These are phyloP conservation scores for Phytophthora parvispora DNA, from an alignment of 352 stramenopile genomes.

Conservation along the genomic window DNA sequence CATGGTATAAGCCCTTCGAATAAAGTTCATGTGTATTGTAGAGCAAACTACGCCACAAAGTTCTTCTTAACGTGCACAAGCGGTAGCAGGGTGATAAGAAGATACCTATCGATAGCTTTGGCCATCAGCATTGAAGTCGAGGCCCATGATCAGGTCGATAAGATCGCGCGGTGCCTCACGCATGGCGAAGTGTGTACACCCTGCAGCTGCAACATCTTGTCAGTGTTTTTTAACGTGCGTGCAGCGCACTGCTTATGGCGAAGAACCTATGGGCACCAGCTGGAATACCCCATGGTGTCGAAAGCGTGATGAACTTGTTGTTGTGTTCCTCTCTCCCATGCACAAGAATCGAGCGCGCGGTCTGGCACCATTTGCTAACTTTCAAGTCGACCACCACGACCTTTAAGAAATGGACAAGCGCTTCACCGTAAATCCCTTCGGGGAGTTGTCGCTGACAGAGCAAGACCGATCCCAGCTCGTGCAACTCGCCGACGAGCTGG, in stretches of 20 bases:
- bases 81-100: no score
- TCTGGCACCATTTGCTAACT: background rate
- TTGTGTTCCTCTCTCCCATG: background rate
- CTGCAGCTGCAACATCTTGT: background rate
- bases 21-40: background rate
- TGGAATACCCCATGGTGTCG: no score
- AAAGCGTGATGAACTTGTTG: no score
- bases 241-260: no score
- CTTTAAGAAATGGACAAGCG: background rate
- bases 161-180: no score
- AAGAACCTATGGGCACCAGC: no score
- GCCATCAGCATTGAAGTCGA: background rate
- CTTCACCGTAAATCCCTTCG: background rate
- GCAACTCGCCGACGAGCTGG: constrained; percentile 8
- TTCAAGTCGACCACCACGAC: background rate
- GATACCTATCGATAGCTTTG: background rate
- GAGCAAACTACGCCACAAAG: background rate
- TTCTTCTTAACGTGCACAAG: no score
- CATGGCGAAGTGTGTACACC: no score
- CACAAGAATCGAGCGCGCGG: background rate
- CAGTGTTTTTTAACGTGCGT: no score
- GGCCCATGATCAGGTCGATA: background rate
- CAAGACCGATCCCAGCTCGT: constrained; percentile 19
- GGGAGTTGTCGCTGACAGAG: background rate
- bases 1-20: background rate